Percentiles rank a stretch among this genome's conserved stretches.
phyloP scores from a whole-genome alignment of 2,329 filamentous ascomycete species.

The Dactylellina haptotyla region DNA sequence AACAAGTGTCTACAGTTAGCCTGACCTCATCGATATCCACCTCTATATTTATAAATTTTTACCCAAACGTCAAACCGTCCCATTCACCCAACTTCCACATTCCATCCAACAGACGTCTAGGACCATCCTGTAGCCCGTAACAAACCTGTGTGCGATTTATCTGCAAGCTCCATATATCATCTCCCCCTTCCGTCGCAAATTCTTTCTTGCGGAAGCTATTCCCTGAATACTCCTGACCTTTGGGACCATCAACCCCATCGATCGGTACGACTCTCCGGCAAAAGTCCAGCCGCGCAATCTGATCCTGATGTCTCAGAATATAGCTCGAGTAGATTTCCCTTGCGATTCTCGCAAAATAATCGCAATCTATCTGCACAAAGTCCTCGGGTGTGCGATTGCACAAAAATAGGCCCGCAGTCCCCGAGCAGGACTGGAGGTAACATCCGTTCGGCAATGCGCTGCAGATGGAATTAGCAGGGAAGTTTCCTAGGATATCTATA shows the following conservation, averaged over 20 bases:
- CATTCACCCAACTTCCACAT: slow-evolving; percentile 7
- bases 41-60: no score
- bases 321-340: slow-evolving; percentile 29
- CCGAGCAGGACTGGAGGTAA: slow-evolving; percentile 32
- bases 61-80: no score
- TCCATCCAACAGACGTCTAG: slow-evolving; percentile 25
- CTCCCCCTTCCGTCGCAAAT: slow-evolving; percentile 30
- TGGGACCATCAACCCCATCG: slow-evolving; percentile 15
- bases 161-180: slow-evolving; percentile 43
- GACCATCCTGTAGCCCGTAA: slow-evolving; percentile 16
- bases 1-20: no score
- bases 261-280: slow-evolving; percentile 8
- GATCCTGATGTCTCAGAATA: slow-evolving; percentile 36
- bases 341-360: slow-evolving; percentile 26
- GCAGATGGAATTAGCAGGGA: slow-evolving; percentile 12
- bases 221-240: slow-evolving; percentile 35
- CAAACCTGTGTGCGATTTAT: slow-evolving; percentile 28
- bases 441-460: slow-evolving; percentile 28
- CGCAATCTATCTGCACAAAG: slow-evolving; percentile 18
- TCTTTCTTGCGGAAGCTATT: slow-evolving; percentile 43
- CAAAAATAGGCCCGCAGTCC: slow-evolving; percentile 30
- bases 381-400: slow-evolving; percentile 22
- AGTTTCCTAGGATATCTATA: slow-evolving; percentile 21
- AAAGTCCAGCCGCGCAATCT: slow-evolving; percentile 21
- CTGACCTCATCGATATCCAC: no score